Percentiles rank a stretch among this genome's conserved stretches.
Conservation (phyloP, 306 rosid genomes). For the Datisca glomerata region DNA sequence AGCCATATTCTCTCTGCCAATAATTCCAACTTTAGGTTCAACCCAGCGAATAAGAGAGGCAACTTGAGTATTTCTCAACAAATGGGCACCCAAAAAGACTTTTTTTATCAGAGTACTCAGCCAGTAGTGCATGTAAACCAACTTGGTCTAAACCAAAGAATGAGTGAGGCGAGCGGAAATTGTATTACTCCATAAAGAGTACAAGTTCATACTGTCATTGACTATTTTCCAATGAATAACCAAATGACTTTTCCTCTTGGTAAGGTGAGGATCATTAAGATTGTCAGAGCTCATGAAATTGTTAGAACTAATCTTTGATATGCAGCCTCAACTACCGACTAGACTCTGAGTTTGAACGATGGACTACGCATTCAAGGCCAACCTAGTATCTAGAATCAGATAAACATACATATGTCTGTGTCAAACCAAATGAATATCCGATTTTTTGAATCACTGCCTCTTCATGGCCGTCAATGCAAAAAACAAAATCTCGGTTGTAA, state of each 20-base stretch:
- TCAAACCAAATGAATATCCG: neutral
- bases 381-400: too few species aligned
- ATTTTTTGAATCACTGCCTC: neutral
- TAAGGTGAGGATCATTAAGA: conserved; percentile 2
- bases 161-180: neutral
- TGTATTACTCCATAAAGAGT: conserved; percentile 2
- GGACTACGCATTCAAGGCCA: too few species aligned
- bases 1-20: too few species aligned
- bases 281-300: conserved; percentile 2
- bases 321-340: conserved; percentile 3
- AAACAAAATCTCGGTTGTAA: neutral
- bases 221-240: conserved; percentile 2
- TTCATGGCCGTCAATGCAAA: neutral
- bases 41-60: too few species aligned
- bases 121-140: conserved; percentile 4
- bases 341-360: neutral
- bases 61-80: too few species aligned
- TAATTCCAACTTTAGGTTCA: too few species aligned
- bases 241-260: neutral
- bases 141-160: conserved; percentile 3
- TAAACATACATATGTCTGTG: neutral
- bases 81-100: too few species aligned
- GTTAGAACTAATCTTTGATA: conserved; percentile 5
- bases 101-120: too few species aligned
- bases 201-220: conserved; percentile 1